phyloP scores from a whole-genome alignment of 2,329 filamentous ascomycete species.

The Phialophora expanda region DNA sequence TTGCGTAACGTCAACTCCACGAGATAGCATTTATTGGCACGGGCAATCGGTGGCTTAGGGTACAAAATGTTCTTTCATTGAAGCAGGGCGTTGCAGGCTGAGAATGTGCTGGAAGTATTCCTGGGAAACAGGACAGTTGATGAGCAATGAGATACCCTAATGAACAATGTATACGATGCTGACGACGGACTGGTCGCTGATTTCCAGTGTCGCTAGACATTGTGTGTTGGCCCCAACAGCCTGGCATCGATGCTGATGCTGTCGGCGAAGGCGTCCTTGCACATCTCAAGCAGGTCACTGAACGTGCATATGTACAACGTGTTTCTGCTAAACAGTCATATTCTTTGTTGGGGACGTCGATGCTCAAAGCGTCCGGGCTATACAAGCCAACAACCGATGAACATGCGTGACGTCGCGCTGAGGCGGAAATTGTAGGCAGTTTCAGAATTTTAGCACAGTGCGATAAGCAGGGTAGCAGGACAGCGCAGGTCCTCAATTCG shows the following conservation, averaged over 20 bases:
- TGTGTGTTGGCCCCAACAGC: no score
- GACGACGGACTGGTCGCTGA: neutral
- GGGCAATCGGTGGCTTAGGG: conserved; percentile 1
- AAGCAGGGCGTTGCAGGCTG: conserved; percentile 31
- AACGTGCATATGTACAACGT: neutral
- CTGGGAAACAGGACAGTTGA: conserved; percentile 23
- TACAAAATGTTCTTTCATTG: conserved; percentile 9
- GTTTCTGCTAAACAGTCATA: neutral
- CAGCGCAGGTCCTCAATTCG: neutral
- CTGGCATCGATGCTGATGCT: neutral
- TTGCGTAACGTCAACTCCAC: conserved; percentile 23
- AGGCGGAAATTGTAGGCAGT: conserved; percentile 10
- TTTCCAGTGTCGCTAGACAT: neutral
- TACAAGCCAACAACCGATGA: neutral
- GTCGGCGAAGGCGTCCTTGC: neutral
- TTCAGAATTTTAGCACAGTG: neutral
- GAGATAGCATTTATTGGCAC: conserved; percentile 13
- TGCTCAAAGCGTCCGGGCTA: neutral
- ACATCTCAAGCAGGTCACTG: neutral
- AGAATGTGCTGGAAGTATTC: conserved; percentile 6
- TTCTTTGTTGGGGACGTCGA: neutral
- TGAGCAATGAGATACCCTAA: conserved; percentile 33
- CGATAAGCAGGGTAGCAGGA: neutral
- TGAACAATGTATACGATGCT: neutral
- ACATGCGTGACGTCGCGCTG: neutral